phyloP scores from a whole-genome alignment of 1,284 basidiomycete genomes.

The Jaminaea rosea region DNA sequence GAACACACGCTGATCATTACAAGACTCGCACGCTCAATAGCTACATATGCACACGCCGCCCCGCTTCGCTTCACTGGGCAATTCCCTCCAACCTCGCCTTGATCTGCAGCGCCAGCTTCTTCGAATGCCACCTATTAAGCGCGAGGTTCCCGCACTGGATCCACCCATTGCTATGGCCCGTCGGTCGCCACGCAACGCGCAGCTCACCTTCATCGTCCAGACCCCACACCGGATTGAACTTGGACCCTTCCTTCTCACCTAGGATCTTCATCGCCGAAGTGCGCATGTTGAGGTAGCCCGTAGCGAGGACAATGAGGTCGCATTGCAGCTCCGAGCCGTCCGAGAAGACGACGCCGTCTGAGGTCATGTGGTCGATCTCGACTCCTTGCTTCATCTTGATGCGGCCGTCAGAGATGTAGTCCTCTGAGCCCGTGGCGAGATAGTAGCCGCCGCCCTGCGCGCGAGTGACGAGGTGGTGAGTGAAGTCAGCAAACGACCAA shows the following conservation, averaged over 20 bases:
- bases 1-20: no score
- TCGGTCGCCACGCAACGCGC: conserved; percentile 4
- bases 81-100: conserved; percentile 8
- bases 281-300: conserved; percentile 12
- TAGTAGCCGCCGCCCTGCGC: conserved; percentile 42
- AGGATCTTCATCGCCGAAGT: conserved; percentile 7
- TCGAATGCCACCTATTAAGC: neutral
- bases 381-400: conserved; percentile 56
- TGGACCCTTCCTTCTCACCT: conserved; percentile 2
- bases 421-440: conserved; percentile 48
- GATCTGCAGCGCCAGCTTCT: conserved; percentile 9
- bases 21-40: no score
- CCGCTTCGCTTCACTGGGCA: neutral
- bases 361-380: conserved; percentile 9
- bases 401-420: conserved; percentile 54
- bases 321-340: conserved; percentile 13
- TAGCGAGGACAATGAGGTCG: conserved; percentile 41
- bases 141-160: conserved; percentile 9
- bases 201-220: conserved; percentile 13
- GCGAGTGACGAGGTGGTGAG: no score
- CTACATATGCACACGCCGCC: neutral
- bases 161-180: conserved; percentile 3
- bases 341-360: conserved; percentile 9
- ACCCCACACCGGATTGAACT: conserved; percentile 7
- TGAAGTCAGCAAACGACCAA: no score